Base-by-base conservation (phyloP, 306 rosid species). In the Corylus heterophylla region DNA sequence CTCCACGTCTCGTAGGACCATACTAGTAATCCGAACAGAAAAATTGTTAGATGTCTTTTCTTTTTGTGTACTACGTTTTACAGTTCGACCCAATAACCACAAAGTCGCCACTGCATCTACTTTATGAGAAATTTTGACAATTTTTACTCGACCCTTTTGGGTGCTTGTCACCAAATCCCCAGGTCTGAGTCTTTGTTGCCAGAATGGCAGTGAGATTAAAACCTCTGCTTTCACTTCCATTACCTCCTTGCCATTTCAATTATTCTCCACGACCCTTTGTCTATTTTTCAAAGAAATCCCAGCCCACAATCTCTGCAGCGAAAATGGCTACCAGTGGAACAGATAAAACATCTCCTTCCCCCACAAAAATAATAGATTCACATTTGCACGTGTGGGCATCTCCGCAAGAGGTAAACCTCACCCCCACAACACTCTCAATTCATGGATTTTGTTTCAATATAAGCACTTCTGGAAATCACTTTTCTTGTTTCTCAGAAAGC, bases 351-450 rank as follows among this genome's bases (percentile, higher is more conserved):
- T 20, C 71, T 47, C 48, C 75, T 39, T 51, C 31, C 27, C 11
- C 52, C 25, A 64, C 69, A 73, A 89, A 87, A 74, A 67, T 88
- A 77, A 83, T 94, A 3, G 98, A 92, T 80, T 92, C 98, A 3
- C 98, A 94, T 89, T 88, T 92, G 0, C 98, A 94, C 80, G 94
- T 94, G 3, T 94, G 98, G 97, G 97, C 97, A 54, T 94, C 97
- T 54, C 85, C 89, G 54, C 68, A 89, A 76, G 90, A 94, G 90
- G 98, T 89, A 84, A 44, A 69, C 48, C 14, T 6, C 10, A 18
- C 49, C 68, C 31, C 45, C 55, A 25, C 4, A 58, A 44, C 63
- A 80, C 63, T 13, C 17, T 37, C 29, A 12, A 14, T 17, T 39
- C 50, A 12, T 16, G 52, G 11, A 49, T 20, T 10, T 10, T 10